Conservation (phyloP, 2,329 filamentous ascomycete species). For the Metarhizium brunneum region DNA sequence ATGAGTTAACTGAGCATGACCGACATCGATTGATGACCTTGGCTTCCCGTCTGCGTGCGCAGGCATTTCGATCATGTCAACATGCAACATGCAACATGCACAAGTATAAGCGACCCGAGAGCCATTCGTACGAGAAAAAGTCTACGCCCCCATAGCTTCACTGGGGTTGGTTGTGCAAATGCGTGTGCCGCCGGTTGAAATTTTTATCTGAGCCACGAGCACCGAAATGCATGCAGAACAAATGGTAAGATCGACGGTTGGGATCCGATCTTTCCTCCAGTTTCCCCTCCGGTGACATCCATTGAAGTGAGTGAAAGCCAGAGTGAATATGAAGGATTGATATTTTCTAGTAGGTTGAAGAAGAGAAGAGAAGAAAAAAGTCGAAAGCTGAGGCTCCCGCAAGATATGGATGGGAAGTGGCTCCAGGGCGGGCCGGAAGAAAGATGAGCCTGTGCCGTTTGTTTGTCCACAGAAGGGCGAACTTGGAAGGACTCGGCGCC, state of each 20-base stretch:
- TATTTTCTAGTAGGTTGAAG: slow-evolving; percentile 34
- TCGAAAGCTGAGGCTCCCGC: background rate
- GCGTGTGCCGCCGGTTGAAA: slow-evolving; percentile 24
- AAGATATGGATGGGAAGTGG: slow-evolving; percentile 1
- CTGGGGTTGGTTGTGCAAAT: background rate
- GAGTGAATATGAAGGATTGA: slow-evolving; percentile 61
- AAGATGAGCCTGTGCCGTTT: slow-evolving; percentile 12
- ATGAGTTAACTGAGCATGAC: too few species aligned
- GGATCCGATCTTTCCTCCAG: slow-evolving; percentile 52
- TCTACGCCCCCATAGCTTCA: too few species aligned
- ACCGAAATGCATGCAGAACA: slow-evolving; percentile 27
- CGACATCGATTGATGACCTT: too few species aligned
- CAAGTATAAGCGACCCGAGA: too few species aligned
- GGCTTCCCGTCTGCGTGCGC: too few species aligned
- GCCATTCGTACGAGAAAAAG: background rate
- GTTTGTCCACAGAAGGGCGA: background rate
- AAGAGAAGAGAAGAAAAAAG: slow-evolving; percentile 16
- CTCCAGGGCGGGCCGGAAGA: slow-evolving; percentile 16
- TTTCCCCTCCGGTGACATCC: slow-evolving; percentile 59
- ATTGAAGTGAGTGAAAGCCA: slow-evolving; percentile 42
- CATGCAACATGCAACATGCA: too few species aligned
- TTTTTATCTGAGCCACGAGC: slow-evolving; percentile 27
- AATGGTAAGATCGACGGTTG: slow-evolving; percentile 39
- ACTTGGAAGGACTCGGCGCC: background rate
- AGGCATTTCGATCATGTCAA: too few species aligned